A percentile compares a stretch with the other conserved stretches of the same genome.
phyloP scores from a whole-genome alignment of 495 filamentous ascomycete genomes.

The Podospora fimiseda region DNA sequence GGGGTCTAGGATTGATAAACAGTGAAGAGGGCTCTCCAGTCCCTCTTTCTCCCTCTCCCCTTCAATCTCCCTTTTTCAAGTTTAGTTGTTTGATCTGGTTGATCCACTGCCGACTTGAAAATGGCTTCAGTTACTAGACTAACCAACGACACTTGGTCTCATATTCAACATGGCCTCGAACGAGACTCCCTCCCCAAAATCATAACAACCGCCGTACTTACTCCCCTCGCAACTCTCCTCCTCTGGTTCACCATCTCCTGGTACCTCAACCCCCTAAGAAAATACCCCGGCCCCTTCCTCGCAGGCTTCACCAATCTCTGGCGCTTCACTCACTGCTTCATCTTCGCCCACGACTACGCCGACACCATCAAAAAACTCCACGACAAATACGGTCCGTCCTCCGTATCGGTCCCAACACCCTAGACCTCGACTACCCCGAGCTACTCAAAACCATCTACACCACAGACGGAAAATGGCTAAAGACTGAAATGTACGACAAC shows the following conservation, averaged over 20 bases:
- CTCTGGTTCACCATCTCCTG: background rate
- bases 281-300: background rate
- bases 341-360: conserved; percentile 24
- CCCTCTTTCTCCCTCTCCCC: no score
- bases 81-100: no score
- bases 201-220: background rate
- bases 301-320: conserved; percentile 35
- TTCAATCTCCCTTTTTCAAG: no score
- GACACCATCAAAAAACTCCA: conserved; percentile 32
- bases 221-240: background rate
- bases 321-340: conserved; percentile 22
- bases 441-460: conserved; percentile 33
- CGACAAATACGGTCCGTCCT: conserved; percentile 46
- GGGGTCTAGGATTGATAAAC: no score
- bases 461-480: conserved; percentile 22
- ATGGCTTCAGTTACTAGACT: background rate
- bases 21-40: no score
- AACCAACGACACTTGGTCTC: background rate
- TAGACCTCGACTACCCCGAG: conserved; percentile 40
- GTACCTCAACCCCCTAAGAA: background rate
- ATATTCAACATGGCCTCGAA: background rate
- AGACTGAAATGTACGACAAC: conserved; percentile 38
- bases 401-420: conserved; percentile 45
- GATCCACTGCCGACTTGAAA: no score
- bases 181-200: background rate